Evolutionary conservation across 2,329 filamentous ascomycete genomes (phyloP).

Genomic region (Epichloe glyceriae): DNA sequence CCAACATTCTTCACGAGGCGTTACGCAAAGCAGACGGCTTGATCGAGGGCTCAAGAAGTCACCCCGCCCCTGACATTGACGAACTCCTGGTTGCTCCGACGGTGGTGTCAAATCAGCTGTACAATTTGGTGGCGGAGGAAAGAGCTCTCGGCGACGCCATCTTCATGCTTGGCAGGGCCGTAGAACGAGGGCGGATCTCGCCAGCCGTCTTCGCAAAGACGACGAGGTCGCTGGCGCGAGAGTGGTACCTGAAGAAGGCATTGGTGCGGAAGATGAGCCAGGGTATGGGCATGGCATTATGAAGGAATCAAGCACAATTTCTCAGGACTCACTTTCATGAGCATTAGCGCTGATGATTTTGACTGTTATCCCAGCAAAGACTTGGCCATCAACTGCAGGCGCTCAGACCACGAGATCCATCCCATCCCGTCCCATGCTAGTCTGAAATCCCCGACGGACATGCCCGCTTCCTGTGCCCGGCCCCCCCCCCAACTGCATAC

Average conservation of each 20-base stretch:
- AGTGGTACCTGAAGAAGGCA: constrained; percentile 77
- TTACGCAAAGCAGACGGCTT: constrained; percentile 67
- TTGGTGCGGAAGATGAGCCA: constrained; percentile 63
- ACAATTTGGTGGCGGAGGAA: constrained; percentile 80
- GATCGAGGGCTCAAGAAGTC: constrained; percentile 57
- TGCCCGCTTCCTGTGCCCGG: neutral
- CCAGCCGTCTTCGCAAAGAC: constrained; percentile 67
- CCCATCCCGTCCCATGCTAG: neutral
- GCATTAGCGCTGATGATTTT: neutral
- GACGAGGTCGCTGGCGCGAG: constrained; percentile 59
- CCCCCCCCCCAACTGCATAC: neutral
- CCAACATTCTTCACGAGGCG: constrained; percentile 62
- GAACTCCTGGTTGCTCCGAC: constrained; percentile 88
- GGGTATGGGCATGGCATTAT: constrained; percentile 54
- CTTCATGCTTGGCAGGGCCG: constrained; percentile 63
- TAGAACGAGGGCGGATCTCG: constrained; percentile 59
- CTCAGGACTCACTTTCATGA: neutral
- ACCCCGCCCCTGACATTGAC: constrained; percentile 66
- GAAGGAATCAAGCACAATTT: neutral
- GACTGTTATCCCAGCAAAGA: too few species aligned
- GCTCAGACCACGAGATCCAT: too few species aligned
- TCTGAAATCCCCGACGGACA: neutral
- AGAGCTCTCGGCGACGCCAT: constrained; percentile 75
- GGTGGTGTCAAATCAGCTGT: constrained; percentile 85
- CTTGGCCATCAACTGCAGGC: too few species aligned